Conservation (phyloP, 106 monocot species). For the Vanilla planifolia region DNA sequence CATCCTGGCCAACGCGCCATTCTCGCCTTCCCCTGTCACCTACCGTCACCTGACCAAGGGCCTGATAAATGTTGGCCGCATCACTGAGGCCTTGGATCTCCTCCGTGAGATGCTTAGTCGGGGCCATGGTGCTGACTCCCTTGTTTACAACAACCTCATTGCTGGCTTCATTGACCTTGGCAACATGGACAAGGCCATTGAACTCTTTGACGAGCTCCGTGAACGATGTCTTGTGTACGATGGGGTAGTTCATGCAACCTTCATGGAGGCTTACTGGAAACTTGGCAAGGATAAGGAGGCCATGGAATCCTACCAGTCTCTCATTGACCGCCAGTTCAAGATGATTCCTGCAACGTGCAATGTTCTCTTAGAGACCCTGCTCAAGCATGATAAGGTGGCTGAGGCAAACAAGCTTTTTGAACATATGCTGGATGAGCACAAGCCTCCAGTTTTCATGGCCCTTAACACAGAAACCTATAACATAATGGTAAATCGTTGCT, state of each 20-base stretch:
- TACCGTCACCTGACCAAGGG: constrained; percentile 96
- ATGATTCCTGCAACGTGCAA: constrained; percentile 81
- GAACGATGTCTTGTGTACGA: constrained; percentile 84
- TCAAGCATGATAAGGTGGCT: constrained; percentile 61
- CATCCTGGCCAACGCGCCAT: constrained; percentile 73
- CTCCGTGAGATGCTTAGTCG: constrained; percentile 83
- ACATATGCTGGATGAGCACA: constrained; percentile 62
- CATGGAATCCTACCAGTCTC: constrained; percentile 85
- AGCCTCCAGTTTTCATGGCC: constrained; percentile 46
- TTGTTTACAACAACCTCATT: constrained; percentile 89
- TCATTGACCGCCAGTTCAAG: constrained; percentile 72
- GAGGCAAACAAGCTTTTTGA: constrained; percentile 67
- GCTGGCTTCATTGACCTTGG: constrained; percentile 63
- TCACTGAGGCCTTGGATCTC: constrained; percentile 68
- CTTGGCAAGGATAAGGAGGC: constrained; percentile 85
- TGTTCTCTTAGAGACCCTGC: constrained; percentile 45
- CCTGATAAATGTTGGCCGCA: constrained; percentile 59
- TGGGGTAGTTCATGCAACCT: constrained; percentile 70
- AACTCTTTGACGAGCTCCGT: constrained; percentile 77
- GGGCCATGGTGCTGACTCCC: constrained; percentile 83
- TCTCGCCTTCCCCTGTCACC: constrained; percentile 84
- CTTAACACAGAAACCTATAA: constrained; percentile 81
- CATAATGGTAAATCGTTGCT: constrained; percentile 85
- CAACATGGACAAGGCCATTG: constrained; percentile 73
- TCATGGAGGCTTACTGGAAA: constrained; percentile 91